Conservation (phyloP, 1,284 basidiomycete species). For the Heterobasidion annosum region DNA sequence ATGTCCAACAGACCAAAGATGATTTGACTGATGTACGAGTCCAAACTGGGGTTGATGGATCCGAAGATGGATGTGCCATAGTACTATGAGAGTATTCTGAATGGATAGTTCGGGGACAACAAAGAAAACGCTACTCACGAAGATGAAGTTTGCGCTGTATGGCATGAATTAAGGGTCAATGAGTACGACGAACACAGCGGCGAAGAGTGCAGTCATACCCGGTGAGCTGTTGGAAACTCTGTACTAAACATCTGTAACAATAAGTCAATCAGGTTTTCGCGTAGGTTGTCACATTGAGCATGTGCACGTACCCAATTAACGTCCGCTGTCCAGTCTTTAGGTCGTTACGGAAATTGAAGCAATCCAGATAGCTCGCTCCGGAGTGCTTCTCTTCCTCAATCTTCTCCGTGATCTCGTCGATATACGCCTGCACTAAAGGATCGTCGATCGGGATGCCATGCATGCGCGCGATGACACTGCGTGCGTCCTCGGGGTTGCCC, state of each 20-base stretch:
- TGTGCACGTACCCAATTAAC: background rate
- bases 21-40: background rate
- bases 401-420: background rate
- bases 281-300: background rate
- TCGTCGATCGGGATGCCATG: background rate
- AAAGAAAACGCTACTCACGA: background rate
- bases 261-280: background rate
- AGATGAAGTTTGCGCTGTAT: background rate
- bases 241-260: background rate
- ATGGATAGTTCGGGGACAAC: background rate
- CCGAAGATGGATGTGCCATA: background rate
- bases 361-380: background rate
- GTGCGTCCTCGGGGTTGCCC: background rate
- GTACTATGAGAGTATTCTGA: background rate
- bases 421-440: background rate
- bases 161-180: background rate
- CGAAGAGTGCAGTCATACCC: background rate
- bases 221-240: background rate
- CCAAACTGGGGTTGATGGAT: background rate
- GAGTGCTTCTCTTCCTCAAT: background rate
- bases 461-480: background rate
- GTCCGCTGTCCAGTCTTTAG: background rate
- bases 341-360: background rate
- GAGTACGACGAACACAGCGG: background rate
- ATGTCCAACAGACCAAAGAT: background rate